phyloP scores from a whole-genome alignment of 1,284 basidiomycete species.

The Quambalaria eucalypti region DNA sequence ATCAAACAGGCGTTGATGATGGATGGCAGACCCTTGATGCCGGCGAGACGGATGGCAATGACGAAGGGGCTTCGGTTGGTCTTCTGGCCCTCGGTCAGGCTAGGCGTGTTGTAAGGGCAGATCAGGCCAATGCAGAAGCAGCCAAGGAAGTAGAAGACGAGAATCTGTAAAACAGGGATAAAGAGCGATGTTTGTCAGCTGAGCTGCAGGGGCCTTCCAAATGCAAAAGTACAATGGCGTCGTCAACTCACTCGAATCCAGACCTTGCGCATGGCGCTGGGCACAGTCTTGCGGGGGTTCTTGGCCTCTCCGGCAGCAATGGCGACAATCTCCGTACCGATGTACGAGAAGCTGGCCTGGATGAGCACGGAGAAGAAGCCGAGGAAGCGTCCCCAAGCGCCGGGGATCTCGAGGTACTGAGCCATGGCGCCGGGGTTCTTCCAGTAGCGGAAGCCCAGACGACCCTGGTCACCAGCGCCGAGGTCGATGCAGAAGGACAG shows the following conservation, averaged over 20 bases:
- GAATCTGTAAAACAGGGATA: no score
- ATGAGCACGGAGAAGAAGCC: slow-evolving; percentile 46
- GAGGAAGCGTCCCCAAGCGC: slow-evolving; percentile 53
- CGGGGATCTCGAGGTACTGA: slow-evolving; percentile 48
- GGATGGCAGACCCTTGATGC: slow-evolving; percentile 48
- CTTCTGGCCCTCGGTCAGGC: slow-evolving; percentile 23
- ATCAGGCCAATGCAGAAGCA: slow-evolving; percentile 45
- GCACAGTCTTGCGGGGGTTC: slow-evolving; percentile 47
- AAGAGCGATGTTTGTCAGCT: no score
- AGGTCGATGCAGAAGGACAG: slow-evolving; percentile 3
- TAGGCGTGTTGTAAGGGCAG: slow-evolving; percentile 27
- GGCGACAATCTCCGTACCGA: slow-evolving; percentile 72
- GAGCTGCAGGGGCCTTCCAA: no score
- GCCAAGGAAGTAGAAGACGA: slow-evolving; percentile 47
- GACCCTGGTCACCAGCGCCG: not conserved
- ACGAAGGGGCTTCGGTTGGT: slow-evolving; percentile 44
- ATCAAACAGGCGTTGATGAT: slow-evolving; percentile 68
- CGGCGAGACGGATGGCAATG: slow-evolving; percentile 48
- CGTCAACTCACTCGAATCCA: no score
- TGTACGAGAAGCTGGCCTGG: slow-evolving; percentile 71
- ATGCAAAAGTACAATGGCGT: no score
- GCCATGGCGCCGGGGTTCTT: slow-evolving; percentile 48
- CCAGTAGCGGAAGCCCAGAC: slow-evolving; percentile 21
- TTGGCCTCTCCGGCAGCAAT: slow-evolving; percentile 63
- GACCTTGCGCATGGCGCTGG: slow-evolving; percentile 31